phyloP scores from a whole-genome alignment of 2,329 filamentous ascomycete species.

The Stemphylium vesicarium region DNA sequence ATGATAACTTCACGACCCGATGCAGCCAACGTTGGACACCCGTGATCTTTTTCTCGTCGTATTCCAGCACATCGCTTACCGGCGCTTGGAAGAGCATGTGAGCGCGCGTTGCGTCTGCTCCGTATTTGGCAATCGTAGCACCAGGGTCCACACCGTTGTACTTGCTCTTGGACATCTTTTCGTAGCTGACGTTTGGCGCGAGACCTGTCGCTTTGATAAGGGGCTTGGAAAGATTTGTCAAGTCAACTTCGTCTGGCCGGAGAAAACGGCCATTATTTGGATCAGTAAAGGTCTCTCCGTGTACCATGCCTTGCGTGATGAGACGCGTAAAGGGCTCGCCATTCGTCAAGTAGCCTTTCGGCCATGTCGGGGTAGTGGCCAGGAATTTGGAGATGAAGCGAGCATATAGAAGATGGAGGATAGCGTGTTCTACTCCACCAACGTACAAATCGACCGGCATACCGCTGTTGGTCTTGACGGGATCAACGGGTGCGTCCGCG shows the following conservation, averaged over 20 bases:
- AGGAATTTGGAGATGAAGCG: conserved; percentile 91
- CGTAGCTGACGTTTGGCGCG: conserved; percentile 69
- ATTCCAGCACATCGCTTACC: conserved; percentile 81
- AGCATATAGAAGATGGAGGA: conserved; percentile 85
- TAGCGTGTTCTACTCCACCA: conserved; percentile 89
- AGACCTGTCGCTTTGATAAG: conserved; percentile 67
- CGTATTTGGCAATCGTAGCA: conserved; percentile 73
- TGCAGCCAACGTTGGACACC: conserved; percentile 83
- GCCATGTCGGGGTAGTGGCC: conserved; percentile 60
- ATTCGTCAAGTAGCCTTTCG: conserved; percentile 43
- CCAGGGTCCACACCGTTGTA: conserved; percentile 88
- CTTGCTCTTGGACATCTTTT: conserved; percentile 97
- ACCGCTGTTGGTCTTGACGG: conserved; percentile 60
- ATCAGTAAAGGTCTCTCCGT: conserved; percentile 82
- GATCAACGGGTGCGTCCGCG: conserved; percentile 64
- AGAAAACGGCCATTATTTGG: conserved; percentile 78
- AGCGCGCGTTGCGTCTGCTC: conserved; percentile 81
- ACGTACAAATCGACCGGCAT: conserved; percentile 88
- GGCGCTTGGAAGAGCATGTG: conserved; percentile 91
- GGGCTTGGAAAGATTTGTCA: conserved; percentile 63
- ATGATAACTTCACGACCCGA: conserved; percentile 65
- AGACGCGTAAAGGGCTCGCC: conserved; percentile 83
- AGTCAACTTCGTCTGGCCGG: conserved; percentile 74
- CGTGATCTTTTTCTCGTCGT: conserved; percentile 82
- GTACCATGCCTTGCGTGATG: conserved; percentile 91